Base-by-base conservation (phyloP, 352 stramenopile genomes). In the Pythium vanterpoolii region DNA sequence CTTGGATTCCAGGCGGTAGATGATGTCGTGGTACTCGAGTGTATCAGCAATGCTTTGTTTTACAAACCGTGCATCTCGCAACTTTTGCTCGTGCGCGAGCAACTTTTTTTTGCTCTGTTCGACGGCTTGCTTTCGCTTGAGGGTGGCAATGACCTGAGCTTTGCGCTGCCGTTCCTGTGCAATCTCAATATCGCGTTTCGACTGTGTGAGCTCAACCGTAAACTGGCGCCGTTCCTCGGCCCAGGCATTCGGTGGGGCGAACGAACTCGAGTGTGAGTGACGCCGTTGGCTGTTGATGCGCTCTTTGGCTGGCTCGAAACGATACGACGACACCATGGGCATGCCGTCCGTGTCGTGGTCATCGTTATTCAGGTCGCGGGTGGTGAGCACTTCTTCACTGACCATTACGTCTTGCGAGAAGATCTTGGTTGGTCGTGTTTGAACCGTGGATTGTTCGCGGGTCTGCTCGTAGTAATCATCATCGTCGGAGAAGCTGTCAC, bases 11-110 rank as follows among this genome's bases (percentile, higher is more conserved):
- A 86, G 59, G 13, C 68, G 56, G 4, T 51, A 30, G 3, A 71
- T 27, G 5, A 87, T 71, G 27, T 74, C 64, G 40, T 83, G 78
- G 43, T 78, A 86, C 54, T 90, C 80, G 28, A 87, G 60, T 4
- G 78, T 77, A 45, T 89, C 73, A 9, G 70, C 56, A 21, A 83
- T 60, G 39, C 79, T 30, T 18, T 85, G 74, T n/a, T 72, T 69
- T 31, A 83, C 78, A 1, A 51, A 18, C 14, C 56, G 48, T 9
- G 64, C 52, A 16, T 77, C 71, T 1, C 64, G 52, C 5, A 65
- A 61, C 18, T 57, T 60, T 39, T 74, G 66, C 34, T 77, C 69
- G 18, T 69, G 50, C 3, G 65, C 62, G n/a, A 69, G 62, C 3
- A 83, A 59, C 51, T 85, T 77, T 24, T 60, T 68, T 18, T 70